These are phyloP conservation scores for Coemansia sp. DNA, from an alignment of 192 early-diverging fungal species.

Conservation along the genomic window DNA sequence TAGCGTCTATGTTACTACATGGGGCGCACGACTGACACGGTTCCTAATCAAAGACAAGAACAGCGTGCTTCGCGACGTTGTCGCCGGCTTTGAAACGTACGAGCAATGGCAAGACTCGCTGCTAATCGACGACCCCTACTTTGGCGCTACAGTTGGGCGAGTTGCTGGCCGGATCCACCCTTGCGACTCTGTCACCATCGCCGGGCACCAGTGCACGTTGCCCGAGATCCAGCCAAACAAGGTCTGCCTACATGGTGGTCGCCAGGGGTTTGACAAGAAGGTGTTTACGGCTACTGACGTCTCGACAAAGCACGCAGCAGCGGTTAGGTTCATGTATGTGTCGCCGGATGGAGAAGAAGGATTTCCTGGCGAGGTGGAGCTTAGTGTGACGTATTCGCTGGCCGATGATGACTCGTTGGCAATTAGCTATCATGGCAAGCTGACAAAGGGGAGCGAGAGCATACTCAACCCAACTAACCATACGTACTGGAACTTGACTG, in stretches of 20 bases:
- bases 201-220: conserved; percentile 56
- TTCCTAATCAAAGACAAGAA: conserved; percentile 60
- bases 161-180: conserved; percentile 63
- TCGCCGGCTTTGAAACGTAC: conserved; percentile 70
- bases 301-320: background rate
- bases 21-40: conserved; percentile 70
- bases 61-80: conserved; percentile 60
- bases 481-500: conserved; percentile 85
- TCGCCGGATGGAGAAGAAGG: conserved; percentile 76
- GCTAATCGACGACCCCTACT: conserved; percentile 63
- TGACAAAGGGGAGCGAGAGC: conserved; percentile 52
- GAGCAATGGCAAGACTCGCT: conserved; percentile 55
- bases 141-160: conserved; percentile 76
- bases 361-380: conserved; percentile 69
- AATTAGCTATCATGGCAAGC: conserved; percentile 54
- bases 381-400: conserved; percentile 61
- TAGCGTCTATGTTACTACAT: conserved; percentile 50
- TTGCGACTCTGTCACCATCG: conserved; percentile 60
- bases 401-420: conserved; percentile 54
- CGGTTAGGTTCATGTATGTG: conserved; percentile 56
- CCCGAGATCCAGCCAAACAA: conserved; percentile 73
- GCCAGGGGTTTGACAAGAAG: conserved; percentile 68
- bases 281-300: conserved; percentile 59
- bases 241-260: conserved; percentile 75
- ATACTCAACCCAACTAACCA: conserved; percentile 82